Evolutionary conservation across 1,284 basidiomycete species (phyloP).

Genomic region (Austroboletus niveus): DNA sequence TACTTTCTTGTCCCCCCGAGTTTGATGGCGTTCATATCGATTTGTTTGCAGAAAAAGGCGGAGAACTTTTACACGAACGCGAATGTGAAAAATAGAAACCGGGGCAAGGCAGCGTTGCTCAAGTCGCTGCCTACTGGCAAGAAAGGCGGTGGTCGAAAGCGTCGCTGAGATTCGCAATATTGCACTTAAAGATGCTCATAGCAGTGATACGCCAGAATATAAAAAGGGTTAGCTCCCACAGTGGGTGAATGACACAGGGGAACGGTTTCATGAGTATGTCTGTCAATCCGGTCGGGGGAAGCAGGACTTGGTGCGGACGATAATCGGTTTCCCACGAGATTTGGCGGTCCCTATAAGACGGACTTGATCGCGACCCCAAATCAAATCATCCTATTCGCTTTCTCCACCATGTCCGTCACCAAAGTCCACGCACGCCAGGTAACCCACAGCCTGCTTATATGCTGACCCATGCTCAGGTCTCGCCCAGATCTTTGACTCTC

Average conservation of each 20-base stretch:
- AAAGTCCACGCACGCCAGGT: conserved; percentile 90
- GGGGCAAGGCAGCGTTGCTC: conserved; percentile 58
- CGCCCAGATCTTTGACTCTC: conserved; percentile 93
- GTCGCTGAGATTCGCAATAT: conserved; percentile 22
- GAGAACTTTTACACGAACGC: conserved; percentile 87
- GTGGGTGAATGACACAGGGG: neutral
- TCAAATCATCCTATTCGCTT: conserved; percentile 22
- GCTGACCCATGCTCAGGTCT: conserved; percentile 10
- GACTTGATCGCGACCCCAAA: conserved; percentile 1
- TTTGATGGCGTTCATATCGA: conserved; percentile 11
- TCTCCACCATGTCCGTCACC: conserved; percentile 75
- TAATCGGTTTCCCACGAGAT: conserved; percentile 35
- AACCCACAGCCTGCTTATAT: conserved; percentile 21
- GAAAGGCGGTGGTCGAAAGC: conserved; percentile 41
- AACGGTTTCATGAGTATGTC: conserved; percentile 13
- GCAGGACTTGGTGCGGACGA: conserved; percentile 13
- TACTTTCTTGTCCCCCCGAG: conserved; percentile 7
- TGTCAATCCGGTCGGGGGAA: conserved; percentile 2
- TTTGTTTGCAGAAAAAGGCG: conserved; percentile 66
- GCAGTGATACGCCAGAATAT: conserved; percentile 13
- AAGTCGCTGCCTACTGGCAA: conserved; percentile 51
- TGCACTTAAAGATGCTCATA: conserved; percentile 9
- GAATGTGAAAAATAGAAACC: conserved; percentile 89
- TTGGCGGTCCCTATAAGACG: conserved; percentile 24
- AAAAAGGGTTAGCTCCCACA: neutral